phyloP scores from a whole-genome alignment of 106 monocot species.

The Acorus gramineus region DNA sequence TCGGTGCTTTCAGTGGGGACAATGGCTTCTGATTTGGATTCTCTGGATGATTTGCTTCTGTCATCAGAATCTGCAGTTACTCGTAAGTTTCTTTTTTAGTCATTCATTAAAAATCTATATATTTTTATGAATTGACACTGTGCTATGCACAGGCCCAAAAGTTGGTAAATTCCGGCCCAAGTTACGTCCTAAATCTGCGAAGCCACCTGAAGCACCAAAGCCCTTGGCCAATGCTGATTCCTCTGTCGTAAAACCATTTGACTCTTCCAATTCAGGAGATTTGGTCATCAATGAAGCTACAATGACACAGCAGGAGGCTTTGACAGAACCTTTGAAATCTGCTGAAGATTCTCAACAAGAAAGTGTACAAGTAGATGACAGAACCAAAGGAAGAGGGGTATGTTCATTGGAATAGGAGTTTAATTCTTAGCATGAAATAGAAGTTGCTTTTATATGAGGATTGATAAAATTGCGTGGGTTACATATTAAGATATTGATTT shows the following conservation, averaged over 20 bases:
- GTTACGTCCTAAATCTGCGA: not conserved
- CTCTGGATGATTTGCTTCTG: not conserved
- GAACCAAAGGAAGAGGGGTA: no score
- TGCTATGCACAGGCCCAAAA: not conserved
- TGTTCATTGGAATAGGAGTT: no score
- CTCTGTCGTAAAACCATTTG: not conserved
- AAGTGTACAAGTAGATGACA: no score
- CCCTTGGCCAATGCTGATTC: not conserved
- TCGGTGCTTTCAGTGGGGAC: no score
- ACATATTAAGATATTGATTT: no score
- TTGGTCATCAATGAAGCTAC: not conserved
- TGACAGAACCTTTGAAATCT: no score
- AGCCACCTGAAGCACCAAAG: not conserved
- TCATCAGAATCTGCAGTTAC: not conserved
- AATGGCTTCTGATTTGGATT: slow-evolving; percentile 4
- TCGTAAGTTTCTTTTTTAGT: not conserved
- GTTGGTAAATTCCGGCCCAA: slow-evolving; percentile 15
- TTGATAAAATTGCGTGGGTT: no score
- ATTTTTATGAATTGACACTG: not conserved
- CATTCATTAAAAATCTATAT: not conserved
- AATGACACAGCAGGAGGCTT: not conserved
- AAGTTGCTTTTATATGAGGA: no score
- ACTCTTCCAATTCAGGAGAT: not conserved
- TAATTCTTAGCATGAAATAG: no score
- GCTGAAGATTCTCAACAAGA: no score